Conservation (phyloP, 2,329 filamentous ascomycete genomes). For the Aspergillus quadricinctus region DNA sequence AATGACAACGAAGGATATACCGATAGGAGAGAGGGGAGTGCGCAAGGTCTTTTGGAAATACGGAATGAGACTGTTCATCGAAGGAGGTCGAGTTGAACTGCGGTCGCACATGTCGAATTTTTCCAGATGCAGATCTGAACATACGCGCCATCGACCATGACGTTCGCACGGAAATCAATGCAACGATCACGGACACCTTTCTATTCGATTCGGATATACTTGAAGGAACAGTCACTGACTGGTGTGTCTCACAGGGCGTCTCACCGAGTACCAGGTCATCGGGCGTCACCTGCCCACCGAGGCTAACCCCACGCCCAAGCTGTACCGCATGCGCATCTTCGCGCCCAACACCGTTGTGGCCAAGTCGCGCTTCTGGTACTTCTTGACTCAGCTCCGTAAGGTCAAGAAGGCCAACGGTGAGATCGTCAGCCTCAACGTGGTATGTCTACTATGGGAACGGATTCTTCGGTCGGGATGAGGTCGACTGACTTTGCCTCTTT, state of each 20-base stretch:
- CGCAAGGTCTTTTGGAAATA: conserved; percentile 2
- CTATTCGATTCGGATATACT: background rate
- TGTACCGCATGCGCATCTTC: conserved; percentile 99
- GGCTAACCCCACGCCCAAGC: conserved; percentile 92
- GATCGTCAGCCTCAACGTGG: conserved; percentile 95
- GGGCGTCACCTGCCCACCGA: conserved; percentile 98
- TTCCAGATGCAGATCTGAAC: conserved; percentile 5
- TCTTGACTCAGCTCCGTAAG: conserved; percentile 97
- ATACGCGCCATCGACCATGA: conserved; percentile 4
- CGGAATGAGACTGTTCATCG: background rate
- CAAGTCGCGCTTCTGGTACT: conserved; percentile 99
- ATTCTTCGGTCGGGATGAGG: background rate
- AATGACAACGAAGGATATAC: background rate
- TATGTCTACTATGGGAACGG: conserved; percentile 48
- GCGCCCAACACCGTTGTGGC: conserved; percentile 96
- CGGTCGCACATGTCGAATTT: conserved; percentile 8
- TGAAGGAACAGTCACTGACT: conserved; percentile 28
- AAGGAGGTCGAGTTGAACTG: conserved; percentile 1
- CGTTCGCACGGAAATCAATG: conserved; percentile 14
- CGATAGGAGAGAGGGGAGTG: conserved; percentile 1
- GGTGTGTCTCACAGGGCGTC: conserved; percentile 68
- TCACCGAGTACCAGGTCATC: conserved; percentile 99
- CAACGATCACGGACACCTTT: conserved; percentile 9
- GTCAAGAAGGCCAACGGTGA: conserved; percentile 99
- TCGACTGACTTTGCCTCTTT: conserved; percentile 8